A percentile compares a stretch with the other conserved stretches of the same genome.
These are phyloP conservation scores for Halophytophthora polymorphica DNA, from an alignment of 352 stramenopile species.

Conservation along the genomic window DNA sequence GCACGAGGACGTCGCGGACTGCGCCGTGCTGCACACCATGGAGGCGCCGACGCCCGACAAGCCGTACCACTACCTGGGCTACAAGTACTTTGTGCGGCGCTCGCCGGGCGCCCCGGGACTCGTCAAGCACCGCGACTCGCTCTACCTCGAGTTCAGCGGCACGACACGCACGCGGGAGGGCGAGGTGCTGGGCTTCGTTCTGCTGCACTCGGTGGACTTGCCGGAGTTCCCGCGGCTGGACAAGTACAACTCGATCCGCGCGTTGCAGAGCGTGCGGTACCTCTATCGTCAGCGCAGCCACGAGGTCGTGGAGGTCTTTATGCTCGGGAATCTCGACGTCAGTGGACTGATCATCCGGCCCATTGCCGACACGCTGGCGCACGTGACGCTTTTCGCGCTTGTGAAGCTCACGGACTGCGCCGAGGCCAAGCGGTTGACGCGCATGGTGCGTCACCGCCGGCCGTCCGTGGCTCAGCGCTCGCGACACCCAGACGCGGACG, in stretches of 20 bases:
- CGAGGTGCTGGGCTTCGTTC: conserved; percentile 42
- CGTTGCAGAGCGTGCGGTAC: conserved; percentile 35
- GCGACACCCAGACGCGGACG: conserved; percentile 14
- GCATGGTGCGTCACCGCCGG: conserved; percentile 35
- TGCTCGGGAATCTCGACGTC: conserved; percentile 38
- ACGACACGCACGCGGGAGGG: conserved; percentile 27
- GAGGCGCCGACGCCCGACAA: conserved; percentile 26
- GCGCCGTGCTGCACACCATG: conserved; percentile 24
- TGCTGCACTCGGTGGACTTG: conserved; percentile 51
- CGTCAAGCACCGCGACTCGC: conserved; percentile 43
- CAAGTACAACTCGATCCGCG: conserved; percentile 47
- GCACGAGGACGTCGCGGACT: conserved; percentile 29
- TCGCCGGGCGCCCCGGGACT: conserved; percentile 29
- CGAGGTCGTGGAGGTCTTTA: conserved; percentile 50
- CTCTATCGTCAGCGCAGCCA: conserved; percentile 43
- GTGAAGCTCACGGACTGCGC: conserved; percentile 44
- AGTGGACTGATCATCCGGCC: conserved; percentile 33
- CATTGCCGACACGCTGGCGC: conserved; percentile 28
- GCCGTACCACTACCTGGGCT: conserved; percentile 49
- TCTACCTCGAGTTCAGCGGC: conserved; percentile 48
- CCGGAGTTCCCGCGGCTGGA: conserved; percentile 37
- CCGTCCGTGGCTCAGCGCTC: conserved; percentile 32
- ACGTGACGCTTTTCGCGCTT: conserved; percentile 36
- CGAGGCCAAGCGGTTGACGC: conserved; percentile 45
- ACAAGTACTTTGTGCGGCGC: conserved; percentile 56